These are phyloP conservation scores for Lindgomyces ingoldianus DNA, from an alignment of 495 filamentous ascomycete genomes.

Conservation along the genomic window DNA sequence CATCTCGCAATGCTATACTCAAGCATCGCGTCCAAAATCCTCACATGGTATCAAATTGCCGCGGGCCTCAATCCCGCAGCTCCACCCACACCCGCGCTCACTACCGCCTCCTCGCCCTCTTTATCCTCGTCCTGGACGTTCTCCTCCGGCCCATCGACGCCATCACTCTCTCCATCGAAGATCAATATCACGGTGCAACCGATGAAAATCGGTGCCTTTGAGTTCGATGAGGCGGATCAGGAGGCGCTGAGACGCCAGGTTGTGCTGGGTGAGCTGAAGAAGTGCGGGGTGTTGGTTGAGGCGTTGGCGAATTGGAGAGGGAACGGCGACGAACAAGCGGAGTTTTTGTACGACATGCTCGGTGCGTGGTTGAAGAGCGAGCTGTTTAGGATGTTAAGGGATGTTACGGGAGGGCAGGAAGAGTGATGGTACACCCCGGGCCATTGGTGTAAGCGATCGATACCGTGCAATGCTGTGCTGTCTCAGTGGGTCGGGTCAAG, in stretches of 20 bases:
- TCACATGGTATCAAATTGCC: slow-evolving; percentile 36
- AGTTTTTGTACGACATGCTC: slow-evolving; percentile 26
- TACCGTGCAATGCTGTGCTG: too few species aligned
- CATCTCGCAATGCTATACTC: slow-evolving; percentile 38
- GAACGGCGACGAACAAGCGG: slow-evolving; percentile 17
- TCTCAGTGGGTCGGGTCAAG: too few species aligned
- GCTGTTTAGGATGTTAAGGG: slow-evolving; percentile 24
- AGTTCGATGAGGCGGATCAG: slow-evolving; percentile 37
- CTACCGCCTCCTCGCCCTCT: slow-evolving; percentile 3
- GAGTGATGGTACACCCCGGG: too few species aligned
- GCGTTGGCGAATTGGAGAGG: slow-evolving; percentile 23
- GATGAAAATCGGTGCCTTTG: slow-evolving; percentile 33
- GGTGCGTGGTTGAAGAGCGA: slow-evolving; percentile 35
- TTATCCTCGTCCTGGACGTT: slow-evolving; percentile 4
- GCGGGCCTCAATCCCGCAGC: slow-evolving; percentile 20
- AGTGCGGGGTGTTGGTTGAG: slow-evolving; percentile 29
- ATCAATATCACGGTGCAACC: slow-evolving; percentile 26
- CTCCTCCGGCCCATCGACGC: slow-evolving; percentile 6
- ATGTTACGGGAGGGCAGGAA: slow-evolving; percentile 13
- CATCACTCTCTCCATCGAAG: slow-evolving; percentile 7
- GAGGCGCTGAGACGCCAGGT: slow-evolving; percentile 29
- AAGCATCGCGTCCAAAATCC: slow-evolving; percentile 34
- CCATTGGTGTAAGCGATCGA: too few species aligned
- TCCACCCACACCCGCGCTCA: slow-evolving; percentile 12
- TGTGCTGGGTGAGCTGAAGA: slow-evolving; percentile 34